These are phyloP conservation scores for Candolleomyces efflorescens DNA, from an alignment of 768 basidiomycete species.

Conservation along the genomic window DNA sequence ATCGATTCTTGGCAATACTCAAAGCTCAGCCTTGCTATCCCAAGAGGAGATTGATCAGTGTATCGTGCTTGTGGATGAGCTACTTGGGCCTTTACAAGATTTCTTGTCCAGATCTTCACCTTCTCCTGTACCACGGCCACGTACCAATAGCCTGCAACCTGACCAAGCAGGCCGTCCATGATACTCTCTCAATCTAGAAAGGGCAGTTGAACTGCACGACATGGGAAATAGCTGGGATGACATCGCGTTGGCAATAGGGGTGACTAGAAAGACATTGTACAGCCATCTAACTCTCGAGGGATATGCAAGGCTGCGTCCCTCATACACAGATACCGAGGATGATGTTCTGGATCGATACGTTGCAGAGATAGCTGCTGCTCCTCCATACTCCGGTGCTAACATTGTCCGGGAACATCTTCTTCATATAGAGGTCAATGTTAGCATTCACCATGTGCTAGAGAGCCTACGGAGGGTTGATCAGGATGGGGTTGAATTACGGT, in stretches of 20 bases:
- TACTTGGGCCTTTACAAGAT: background rate
- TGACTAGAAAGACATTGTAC: constrained; percentile 14
- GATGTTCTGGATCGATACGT: constrained; percentile 18
- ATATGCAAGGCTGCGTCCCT: constrained; percentile 6
- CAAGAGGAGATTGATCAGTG: background rate
- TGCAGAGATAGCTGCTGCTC: constrained; percentile 12
- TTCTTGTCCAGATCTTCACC: background rate
- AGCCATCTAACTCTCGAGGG: constrained; percentile 15
- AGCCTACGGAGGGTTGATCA: constrained; percentile 25
- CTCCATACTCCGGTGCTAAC: constrained; percentile 22
- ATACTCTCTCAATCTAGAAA: constrained; percentile 16
- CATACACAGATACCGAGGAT: constrained; percentile 15
- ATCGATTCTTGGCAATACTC: background rate
- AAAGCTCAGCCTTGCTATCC: background rate
- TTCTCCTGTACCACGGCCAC: background rate
- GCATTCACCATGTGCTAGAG: constrained; percentile 16
- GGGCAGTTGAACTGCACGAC: constrained; percentile 18
- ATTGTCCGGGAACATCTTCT: constrained; percentile 27
- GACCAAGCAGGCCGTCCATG: constrained; percentile 15
- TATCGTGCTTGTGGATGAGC: background rate
- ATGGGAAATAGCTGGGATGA: constrained; percentile 21
- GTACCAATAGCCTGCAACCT: background rate
- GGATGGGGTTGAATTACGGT: constrained; percentile 22
- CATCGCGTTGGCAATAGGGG: constrained; percentile 19
- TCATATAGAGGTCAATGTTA: constrained; percentile 19